Base-by-base conservation (phyloP, 2,329 filamentous ascomycete species). In the Berkeleyomyces basicola region DNA sequence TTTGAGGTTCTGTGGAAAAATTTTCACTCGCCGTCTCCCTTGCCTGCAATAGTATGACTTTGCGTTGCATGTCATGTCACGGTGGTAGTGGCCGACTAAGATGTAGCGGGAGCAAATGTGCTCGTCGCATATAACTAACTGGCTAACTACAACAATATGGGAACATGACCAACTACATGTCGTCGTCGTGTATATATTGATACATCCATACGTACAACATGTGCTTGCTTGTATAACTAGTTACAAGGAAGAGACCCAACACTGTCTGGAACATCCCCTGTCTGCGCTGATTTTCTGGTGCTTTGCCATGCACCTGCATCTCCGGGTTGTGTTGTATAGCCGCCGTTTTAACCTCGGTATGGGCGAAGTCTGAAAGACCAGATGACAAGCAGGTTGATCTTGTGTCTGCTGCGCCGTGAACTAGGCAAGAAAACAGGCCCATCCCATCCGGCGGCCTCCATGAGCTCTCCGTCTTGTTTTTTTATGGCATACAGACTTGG, bases 261-360 rank as follows among this genome's bases (percentile, higher is more conserved):
- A 6, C n/a, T 36, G 33, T 2, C 23, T 23, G 23, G 23, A 23
- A 23, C 23, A 23, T 2, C 51, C 51, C 51, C 33, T 55, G 51
- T 55, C 39, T 37, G 51, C 33, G 51, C n/a, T 36, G 31, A 39
- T 39, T 55, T 55, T 37, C 31, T n/a, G 51, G 33, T 55, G 51
- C 51, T 55, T 55, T 55, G 51, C 51, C 51, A 31, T 55, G 39
- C 51, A 55, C 51, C 51, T 55, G 51, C 51, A 55, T 37, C 11
- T 7, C 39, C 36, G 9, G 11, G 16, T n/a, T n/a, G 31, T n/a
- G 51, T 7, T 37, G 51, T n/a, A 55, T 11, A 5, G 31, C 33
- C 33, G n/a, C 14, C 7, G 51, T 31, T 14, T 55, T 36, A 55
- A 36, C 51, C 51, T 55, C 51, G 51, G 51, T 55, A 31, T 36